Base-by-base conservation (phyloP, 805 yeast genomes). In the Zygosaccharomyces bailii region DNA sequence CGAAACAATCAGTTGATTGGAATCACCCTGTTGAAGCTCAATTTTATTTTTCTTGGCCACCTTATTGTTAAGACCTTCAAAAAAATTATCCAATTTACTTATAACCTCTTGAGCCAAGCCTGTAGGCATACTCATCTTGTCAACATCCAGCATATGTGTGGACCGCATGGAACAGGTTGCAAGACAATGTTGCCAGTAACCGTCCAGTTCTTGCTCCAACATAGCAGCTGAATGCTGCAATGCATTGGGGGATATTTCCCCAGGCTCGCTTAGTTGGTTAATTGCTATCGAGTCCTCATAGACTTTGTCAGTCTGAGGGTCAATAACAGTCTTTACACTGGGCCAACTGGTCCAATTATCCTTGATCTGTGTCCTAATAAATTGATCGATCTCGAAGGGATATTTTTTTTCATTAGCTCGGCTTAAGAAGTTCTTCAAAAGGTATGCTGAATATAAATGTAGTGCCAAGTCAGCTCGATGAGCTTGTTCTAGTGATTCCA, bases 281-380 rank as follows among this genome's bases (percentile, higher is more conserved):
- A 19, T 17, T 3, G n/a, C n/a, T 7, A 10, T n/a, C 13, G 23
- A 36, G 39, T 59, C 66, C 42, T 57, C 65, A 42, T 58, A 64
- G 4, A 60, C 18, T 19, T 39, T 39, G 42, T 55, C 46, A 1
- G 57, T 56, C 13, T 55, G 50, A 2, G 68, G 68, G 33, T 64
- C 59, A 3, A 64, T 53, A 6, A 61, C 53, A 1, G 61, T 52
- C 20, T 49, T 42, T 0, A 65, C 55, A 30, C 72, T 57, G 1
- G 91, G 91, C 91, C 91, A 84, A 3, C 71, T 56, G 0, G 77
- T 57, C 82, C 86, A 82, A 31, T 49, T 52, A 17, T 42, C 57
- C 43, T 36, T 52, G 35, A 42, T 49, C 39, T 35, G 75, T 74
- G 65, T 69, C 68, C 48, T 43, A 29, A 42, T 61, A 68, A 61